Conservation (phyloP, 2,329 filamentous ascomycete species). For the Aspergillus amoenus region DNA sequence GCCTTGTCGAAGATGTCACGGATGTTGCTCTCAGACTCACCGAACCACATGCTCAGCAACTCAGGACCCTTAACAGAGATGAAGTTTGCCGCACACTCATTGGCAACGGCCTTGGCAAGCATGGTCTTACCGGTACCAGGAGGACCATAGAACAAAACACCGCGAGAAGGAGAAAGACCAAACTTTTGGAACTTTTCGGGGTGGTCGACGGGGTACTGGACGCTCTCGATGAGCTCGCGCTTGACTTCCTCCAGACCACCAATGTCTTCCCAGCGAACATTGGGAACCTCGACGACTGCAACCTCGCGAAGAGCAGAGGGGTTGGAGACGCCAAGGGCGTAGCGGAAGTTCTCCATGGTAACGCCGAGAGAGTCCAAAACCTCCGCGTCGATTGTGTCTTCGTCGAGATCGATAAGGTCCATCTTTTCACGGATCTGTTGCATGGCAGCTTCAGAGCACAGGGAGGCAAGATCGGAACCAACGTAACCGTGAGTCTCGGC, state of each 20-base stretch:
- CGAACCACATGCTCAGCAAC: slow-evolving; percentile 99
- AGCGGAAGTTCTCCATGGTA: slow-evolving; percentile 99
- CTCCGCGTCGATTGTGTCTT: slow-evolving; percentile 98
- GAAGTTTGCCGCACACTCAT: slow-evolving; percentile 99
- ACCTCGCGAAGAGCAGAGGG: slow-evolving; percentile 98
- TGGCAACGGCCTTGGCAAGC: slow-evolving; percentile 98
- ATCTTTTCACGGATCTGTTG: slow-evolving; percentile 99
- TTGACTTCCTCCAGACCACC: slow-evolving; percentile 98
- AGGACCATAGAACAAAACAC: slow-evolving; percentile 98
- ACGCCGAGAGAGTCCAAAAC: slow-evolving; percentile 97
- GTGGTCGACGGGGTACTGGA: slow-evolving; percentile 98
- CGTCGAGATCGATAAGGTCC: slow-evolving; percentile 97
- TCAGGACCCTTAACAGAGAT: slow-evolving; percentile 99
- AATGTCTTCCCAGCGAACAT: slow-evolving; percentile 99
- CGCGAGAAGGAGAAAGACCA: slow-evolving; percentile 92
- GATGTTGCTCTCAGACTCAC: slow-evolving; percentile 99
- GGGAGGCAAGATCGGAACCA: slow-evolving; percentile 94
- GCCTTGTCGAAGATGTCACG: slow-evolving; percentile 99
- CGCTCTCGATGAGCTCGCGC: slow-evolving; percentile 97
- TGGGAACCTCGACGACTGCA: slow-evolving; percentile 97
- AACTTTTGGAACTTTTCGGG: slow-evolving; percentile 99
- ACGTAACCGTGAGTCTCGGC: slow-evolving; percentile 99
- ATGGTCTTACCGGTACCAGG: slow-evolving; percentile 99
- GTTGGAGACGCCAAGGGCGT: slow-evolving; percentile 96
- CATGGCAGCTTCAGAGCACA: slow-evolving; percentile 99